Evolutionary conservation across 345 rosid genomes (phyloP).

Genomic region (Camelina neglecta): DNA sequence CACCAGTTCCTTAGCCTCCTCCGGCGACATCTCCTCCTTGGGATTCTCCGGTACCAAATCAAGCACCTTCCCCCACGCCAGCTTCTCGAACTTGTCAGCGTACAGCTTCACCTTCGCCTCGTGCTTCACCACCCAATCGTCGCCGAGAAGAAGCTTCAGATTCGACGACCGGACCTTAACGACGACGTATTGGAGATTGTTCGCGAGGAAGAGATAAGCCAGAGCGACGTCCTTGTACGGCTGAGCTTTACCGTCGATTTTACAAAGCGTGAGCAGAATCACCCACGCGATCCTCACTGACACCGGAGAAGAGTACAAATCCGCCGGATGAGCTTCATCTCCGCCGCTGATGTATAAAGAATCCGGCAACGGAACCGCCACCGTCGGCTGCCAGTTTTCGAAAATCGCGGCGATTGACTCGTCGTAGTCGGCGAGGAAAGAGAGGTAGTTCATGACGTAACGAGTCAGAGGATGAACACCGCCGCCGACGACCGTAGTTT

Average conservation of each 20-base stretch:
- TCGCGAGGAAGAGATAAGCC: slow-evolving; percentile 82
- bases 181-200: slow-evolving; percentile 84
- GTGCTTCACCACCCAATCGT: slow-evolving; percentile 69
- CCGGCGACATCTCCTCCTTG: slow-evolving; percentile 44
- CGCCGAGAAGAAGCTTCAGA: slow-evolving; percentile 71
- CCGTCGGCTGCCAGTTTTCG: slow-evolving; percentile 49
- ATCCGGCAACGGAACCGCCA: slow-evolving; percentile 54
- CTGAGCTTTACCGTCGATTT: slow-evolving; percentile 75
- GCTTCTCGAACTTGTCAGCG: slow-evolving; percentile 69
- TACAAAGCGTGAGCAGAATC: slow-evolving; percentile 72
- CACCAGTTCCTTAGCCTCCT: slow-evolving; percentile 48
- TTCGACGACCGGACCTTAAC: slow-evolving; percentile 62
- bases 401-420: slow-evolving; percentile 56
- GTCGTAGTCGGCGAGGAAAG: slow-evolving; percentile 69
- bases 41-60: slow-evolving; percentile 56
- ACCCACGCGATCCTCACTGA: slow-evolving; percentile 61
- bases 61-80: slow-evolving; percentile 73
- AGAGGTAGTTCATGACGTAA: slow-evolving; percentile 79
- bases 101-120: slow-evolving; percentile 67
- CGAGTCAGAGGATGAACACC: slow-evolving; percentile 83
- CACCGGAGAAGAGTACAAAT: slow-evolving; percentile 40
- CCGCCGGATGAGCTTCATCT: slow-evolving; percentile 22
- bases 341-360: slow-evolving; percentile 48
- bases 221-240: slow-evolving; percentile 73
- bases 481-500: slow-evolving; percentile 58